Base-by-base conservation (phyloP, 441 rosid species). In the Hypseocharis bilobata region DNA sequence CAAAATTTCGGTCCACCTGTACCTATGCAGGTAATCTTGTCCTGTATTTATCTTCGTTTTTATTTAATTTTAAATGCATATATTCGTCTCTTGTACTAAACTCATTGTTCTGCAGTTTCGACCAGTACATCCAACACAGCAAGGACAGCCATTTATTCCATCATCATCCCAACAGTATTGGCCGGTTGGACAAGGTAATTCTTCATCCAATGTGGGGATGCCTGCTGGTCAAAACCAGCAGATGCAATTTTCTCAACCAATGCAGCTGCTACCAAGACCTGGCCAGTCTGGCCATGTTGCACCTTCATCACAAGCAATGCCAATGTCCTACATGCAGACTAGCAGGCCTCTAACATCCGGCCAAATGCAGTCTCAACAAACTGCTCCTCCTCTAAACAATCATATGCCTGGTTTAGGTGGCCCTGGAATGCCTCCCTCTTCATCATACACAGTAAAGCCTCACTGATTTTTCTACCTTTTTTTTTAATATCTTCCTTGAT, bases 261-360 rank as follows among this genome's bases (percentile, higher is more conserved):
- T 86, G 72, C 96, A 85, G 73, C 94, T 82, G 68, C 78, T 84
- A 67, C 88, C 74, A 62, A 79, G 94, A 82, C 82, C 88, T 71
- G 76, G 80, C 75, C 97, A 90, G 77, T 86, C 92, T 75, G 89
- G 77, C 60, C 85, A 75, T 78, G 70, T 74, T 45, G 6, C 85
- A 64, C 77, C 87, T 72, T 75, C 85, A 2, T 71, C 86, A 28
- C 97, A 86, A 73, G 78, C 84, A 52, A 63, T 85, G 58, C 75
- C 84, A n/a, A 73, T 78, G 66, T 80, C 83, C n/a, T 87, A 85
- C 75, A 70, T 22, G 62, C 96, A 85, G 52, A 60, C 40, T 45
- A 83, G 75, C 70, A 77, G 85, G 80, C 85, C 85, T 32, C 80
- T 87, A 64, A 62, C 83, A 10, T 71, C 92, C 62, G 85, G 83